Base-by-base conservation (phyloP, 805 yeast genomes). In the Spencermartinsiella europaea region DNA sequence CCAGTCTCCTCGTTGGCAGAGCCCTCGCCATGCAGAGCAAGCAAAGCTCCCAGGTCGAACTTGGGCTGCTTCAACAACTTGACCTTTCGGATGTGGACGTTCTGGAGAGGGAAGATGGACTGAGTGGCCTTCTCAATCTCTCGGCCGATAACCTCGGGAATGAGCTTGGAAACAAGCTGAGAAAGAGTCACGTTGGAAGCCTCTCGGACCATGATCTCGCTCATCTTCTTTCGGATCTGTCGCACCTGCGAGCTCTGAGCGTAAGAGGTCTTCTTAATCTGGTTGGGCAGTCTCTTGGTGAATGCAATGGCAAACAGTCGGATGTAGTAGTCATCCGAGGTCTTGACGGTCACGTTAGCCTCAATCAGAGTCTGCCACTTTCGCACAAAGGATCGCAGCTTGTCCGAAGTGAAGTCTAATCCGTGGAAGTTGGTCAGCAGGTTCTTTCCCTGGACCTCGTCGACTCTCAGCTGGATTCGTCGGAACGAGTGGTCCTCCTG, bases 351-450 rank as follows among this genome's bases (percentile, higher is more conserved):
- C 65, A 90, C 97, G 73, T 88, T 87, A 69, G 95, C 95, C 81
- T 90, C 98, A 64, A 90, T 95, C 74, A 91, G 80, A 60, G 96
- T 82, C 81, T 90, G 98, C 97, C 97, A 91, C 77, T 91, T 90
- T 83, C 97, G 88, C 58, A 90, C 97, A 73, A 91, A 81, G 50
- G 97, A 90, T 79, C 95, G 87, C 71, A 91, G 79, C 81, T 91
- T 91, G 80, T 90, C 97, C 60, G 95, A 79, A 69, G 98, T 90
- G 84, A 91, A 90, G 80, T 89, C 95, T 75, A 91, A 75, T 69
- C 98, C 98, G 81, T 90, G 97, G 95, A 90, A 91, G 95, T 91
- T 91, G 80, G 98, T 90, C 73, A 90, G 81, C 70, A 90, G 81
- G 84, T 90, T 89, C 80, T 88, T 87, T 78, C 97, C 98, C 79